phyloP scores from a whole-genome alignment of 805 yeast genomes.

The Metschnikowia lachancei region DNA sequence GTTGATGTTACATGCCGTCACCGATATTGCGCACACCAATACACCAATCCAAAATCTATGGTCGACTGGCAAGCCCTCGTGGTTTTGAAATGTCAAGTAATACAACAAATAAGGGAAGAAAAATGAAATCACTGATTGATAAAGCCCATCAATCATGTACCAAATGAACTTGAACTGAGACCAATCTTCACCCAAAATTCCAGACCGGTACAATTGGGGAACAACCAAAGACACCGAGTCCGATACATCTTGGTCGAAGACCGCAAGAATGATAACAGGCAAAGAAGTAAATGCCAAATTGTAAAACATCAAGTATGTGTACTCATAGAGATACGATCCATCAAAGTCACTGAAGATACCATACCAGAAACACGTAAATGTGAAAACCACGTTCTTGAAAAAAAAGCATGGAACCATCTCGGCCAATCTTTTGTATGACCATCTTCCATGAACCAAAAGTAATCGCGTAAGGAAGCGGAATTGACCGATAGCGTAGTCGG shows the following conservation, averaged over 20 bases:
- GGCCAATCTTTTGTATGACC: conserved; percentile 79
- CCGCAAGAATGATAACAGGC: conserved; percentile 74
- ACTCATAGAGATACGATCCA: conserved; percentile 77
- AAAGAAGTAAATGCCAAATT: conserved; percentile 80
- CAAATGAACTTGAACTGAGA: conserved; percentile 61
- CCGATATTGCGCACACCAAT: conserved; percentile 57
- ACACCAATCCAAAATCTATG: conserved; percentile 74
- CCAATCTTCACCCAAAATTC: conserved; percentile 74
- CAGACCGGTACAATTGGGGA: conserved; percentile 72
- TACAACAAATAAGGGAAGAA: conserved; percentile 65
- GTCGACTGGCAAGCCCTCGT: conserved; percentile 57
- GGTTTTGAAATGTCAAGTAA: conserved; percentile 32
- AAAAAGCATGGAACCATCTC: conserved; percentile 85
- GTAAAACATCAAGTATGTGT: conserved; percentile 75
- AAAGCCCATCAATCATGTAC: conserved; percentile 76
- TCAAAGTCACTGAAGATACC: conserved; percentile 73
- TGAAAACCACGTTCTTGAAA: conserved; percentile 74
- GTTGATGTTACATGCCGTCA: conserved; percentile 62
- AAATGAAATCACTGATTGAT: conserved; percentile 69
- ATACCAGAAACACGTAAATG: conserved; percentile 75
- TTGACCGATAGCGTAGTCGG: conserved; percentile 84
- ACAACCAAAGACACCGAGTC: conserved; percentile 66
- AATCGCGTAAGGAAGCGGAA: conserved; percentile 68
- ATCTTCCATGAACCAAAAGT: conserved; percentile 75
- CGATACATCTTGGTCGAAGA: conserved; percentile 77